A percentile compares a stretch with the other conserved stretches of the same genome.
Evolutionary conservation across 83 land plant genomes (phyloP).

Genomic region (Diphasiastrum complanatum): DNA sequence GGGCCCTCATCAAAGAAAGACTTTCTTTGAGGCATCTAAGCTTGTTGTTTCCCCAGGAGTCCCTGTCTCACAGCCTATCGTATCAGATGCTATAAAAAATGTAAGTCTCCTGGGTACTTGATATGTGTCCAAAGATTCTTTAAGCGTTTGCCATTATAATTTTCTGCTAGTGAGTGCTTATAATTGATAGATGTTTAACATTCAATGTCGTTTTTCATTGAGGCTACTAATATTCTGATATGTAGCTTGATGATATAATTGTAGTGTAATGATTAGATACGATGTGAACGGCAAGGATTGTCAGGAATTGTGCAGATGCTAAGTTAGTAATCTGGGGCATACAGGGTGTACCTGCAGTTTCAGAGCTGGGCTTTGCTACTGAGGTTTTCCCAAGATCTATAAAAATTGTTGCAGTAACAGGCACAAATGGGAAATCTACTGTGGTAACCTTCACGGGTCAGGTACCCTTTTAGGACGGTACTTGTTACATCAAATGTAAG

Average conservation of each 20-base stretch:
- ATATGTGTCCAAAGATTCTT: no score
- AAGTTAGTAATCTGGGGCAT: no score
- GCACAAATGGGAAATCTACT: constrained; percentile 76
- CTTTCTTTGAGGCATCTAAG: constrained; percentile 21
- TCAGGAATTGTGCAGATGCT: no score
- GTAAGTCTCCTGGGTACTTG: constrained; percentile 23
- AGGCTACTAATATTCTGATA: no score
- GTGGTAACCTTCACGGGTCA: constrained; percentile 60
- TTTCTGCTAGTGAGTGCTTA: no score
- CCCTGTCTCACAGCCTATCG: constrained; percentile 22
- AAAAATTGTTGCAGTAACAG: constrained; percentile 54
- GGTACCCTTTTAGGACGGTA: constrained; percentile 31
- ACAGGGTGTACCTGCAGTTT: constrained; percentile 51
- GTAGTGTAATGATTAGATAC: no score
- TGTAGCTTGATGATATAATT: no score
- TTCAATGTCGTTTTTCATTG: no score
- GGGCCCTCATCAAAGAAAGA: constrained; percentile 25
- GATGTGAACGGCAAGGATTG: no score
- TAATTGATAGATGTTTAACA: no score
- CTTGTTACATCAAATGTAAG: no score
- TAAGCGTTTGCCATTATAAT: no score
- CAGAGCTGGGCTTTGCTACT: constrained; percentile 71
- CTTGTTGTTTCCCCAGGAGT: constrained; percentile 34
- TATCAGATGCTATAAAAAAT: constrained; percentile 26
- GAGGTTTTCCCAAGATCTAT: constrained; percentile 41